Base-by-base conservation (phyloP, 192 early-diverging fungal genomes). In the Umbelopsis vinacea region DNA sequence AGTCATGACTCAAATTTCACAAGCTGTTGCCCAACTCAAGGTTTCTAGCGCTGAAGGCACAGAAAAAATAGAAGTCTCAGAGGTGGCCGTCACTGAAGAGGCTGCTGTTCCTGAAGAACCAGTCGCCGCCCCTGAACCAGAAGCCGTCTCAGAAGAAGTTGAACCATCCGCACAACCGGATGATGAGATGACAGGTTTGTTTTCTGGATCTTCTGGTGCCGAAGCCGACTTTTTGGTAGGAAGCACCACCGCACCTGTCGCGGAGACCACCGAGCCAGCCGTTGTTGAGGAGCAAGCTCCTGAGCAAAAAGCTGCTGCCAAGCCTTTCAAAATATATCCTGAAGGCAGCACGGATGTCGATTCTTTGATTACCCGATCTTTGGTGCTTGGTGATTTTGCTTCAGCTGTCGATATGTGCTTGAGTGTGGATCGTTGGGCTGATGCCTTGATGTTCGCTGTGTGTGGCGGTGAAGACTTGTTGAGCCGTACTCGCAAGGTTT, bases 311-410 rank as follows among this genome's bases (percentile, higher is more conserved):
- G 29, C 67, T 11, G 9, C 45, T n/a, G 67, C 21, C 21, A 50
- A 76, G n/a, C 79, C 83, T 6, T 83, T 89, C 46, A 70, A 86
- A 35, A 75, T 86, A 29, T 89, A 86, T 55, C 83, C 82, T 19
- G 80, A 86, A 12, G 85, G 85, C 26, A 88, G 90, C 23, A 79
- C 87, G 5, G 94, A 94, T 63, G 86, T 87, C 14, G 94, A 98
- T 66, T 87, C 85, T 19, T 79, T 95, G 46, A 91, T 99, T 63
- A 97, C 94, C 11, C 87, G 90, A 21, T 88, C 94, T 3, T 80
- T 98, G 26, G 84, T 98, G 8, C 77, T 96, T 40, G 96, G 98
- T 72, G 94, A 99, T 76, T 97, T 96, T 76, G 94, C 95, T 75
- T 88, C 92, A 0, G 96, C 97, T 17, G 96, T 98, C 14, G 84